Base-by-base conservation (phyloP, 1,284 basidiomycete genomes). In the Cutaneotrichosporon sp. region DNA sequence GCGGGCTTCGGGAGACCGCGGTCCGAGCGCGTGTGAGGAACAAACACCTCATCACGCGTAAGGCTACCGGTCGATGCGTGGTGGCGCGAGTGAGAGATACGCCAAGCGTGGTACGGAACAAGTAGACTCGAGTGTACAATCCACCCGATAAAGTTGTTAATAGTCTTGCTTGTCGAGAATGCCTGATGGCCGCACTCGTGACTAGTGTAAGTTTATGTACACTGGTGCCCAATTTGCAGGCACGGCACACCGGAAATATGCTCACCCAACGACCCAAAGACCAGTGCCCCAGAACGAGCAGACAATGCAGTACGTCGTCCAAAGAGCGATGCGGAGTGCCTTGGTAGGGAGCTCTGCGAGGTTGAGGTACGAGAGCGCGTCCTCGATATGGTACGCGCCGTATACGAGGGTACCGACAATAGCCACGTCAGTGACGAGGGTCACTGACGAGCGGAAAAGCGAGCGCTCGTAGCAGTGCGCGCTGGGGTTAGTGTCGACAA, bases 81-180 rank as follows among this genome's bases (percentile, higher is more conserved):
- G 81, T 99, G 96, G 79, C 94, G 94, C 40, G 87, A 92, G 80
- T 99, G 96, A 70, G 90, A 91, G 80, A 99, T 95, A 69, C 94
- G 86, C 97, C 97, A 99, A 18, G 93, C 92, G 79, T 98, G 95
- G 83, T 95, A 99, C 14, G 97, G 96, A 18, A 99, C 96, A 60
- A 97, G 89, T 58, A 99, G 87, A 64, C 86, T 86, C 50, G 94
- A 97, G 81, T 99, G 97, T 40, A 98, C 84, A 66, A 97, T 79
- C 91, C 92, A 97, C 34, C 96, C 96, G 68, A 96, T 91, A 40
- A 87, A 80, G 85, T 98, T 93, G 85, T 99, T 99, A 81, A 98
- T 84, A 40, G 84, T 80, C 84, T 97, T 98, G 70, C 89, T 94
- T 68, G 93, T 88, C 22, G 92, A 96, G 84, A 92, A 99, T 0